These are phyloP conservation scores for Lentinula detonsa DNA, from an alignment of 768 basidiomycete genomes.

Conservation along the genomic window DNA sequence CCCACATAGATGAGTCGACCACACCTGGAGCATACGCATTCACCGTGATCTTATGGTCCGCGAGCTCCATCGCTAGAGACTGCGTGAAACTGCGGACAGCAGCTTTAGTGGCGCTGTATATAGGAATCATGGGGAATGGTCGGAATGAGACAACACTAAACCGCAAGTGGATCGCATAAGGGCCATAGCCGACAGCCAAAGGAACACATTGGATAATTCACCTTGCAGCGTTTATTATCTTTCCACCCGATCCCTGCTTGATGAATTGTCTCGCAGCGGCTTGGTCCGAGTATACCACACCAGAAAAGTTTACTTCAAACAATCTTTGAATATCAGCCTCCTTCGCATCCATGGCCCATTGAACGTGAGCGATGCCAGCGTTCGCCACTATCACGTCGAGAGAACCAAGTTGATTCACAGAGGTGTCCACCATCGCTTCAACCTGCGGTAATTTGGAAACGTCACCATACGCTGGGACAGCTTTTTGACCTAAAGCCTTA, in stretches of 20 bases:
- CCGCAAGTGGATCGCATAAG: not conserved
- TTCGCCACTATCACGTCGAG: conserved; percentile 25
- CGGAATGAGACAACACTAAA: not conserved
- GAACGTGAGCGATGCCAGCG: conserved; percentile 10
- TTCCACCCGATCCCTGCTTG: conserved; percentile 26
- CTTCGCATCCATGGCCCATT: conserved; percentile 1
- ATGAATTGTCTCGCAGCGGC: conserved; percentile 28
- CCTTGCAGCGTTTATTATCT: conserved; percentile 24
- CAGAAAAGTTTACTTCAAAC: conserved; percentile 23
- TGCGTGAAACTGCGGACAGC: conserved; percentile 10
- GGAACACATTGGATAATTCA: not conserved
- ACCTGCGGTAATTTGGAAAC: conserved; percentile 26
- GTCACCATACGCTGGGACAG: conserved; percentile 16
- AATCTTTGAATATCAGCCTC: conserved; percentile 16
- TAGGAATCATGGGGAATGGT: not conserved
- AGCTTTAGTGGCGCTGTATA: conserved; percentile 8
- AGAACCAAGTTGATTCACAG: conserved; percentile 22
- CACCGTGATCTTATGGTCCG: conserved; percentile 8
- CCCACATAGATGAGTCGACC: conserved; percentile 6
- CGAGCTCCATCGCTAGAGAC: conserved; percentile 8
- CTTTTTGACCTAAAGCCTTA: conserved; percentile 12
- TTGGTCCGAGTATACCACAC: conserved; percentile 26
- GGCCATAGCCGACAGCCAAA: not conserved
- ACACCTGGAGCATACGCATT: conserved; percentile 10
- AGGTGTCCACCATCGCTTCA: conserved; percentile 19